phyloP scores from a whole-genome alignment of 257 asterid species.

The Knoxia roxburghii region DNA sequence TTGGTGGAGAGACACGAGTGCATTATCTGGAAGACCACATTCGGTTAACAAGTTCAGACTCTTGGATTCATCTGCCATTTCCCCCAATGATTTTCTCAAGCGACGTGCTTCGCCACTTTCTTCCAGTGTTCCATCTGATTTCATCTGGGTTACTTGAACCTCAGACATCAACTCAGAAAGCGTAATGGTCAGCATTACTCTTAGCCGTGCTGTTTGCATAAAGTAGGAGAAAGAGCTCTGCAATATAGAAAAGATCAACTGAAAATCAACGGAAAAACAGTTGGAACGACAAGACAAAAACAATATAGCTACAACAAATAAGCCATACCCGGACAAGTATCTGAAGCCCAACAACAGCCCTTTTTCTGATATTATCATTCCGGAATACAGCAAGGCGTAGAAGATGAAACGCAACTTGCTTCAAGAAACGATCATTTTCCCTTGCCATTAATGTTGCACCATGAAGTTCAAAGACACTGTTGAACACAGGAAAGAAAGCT shows the following conservation, averaged over 20 bases:
- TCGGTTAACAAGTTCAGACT: slow-evolving; percentile 48
- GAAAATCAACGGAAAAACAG: slow-evolving; percentile 17
- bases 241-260: slow-evolving; percentile 21
- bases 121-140: slow-evolving; percentile 84
- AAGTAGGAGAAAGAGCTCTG: slow-evolving; percentile 88
- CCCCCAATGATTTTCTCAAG: slow-evolving; percentile 80
- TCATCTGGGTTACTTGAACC: slow-evolving; percentile 95
- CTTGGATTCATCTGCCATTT: slow-evolving; percentile 76
- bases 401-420: slow-evolving; percentile 94
- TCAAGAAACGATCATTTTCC: slow-evolving; percentile 93
- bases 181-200: slow-evolving; percentile 91
- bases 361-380: slow-evolving; percentile 74
- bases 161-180: slow-evolving; percentile 98
- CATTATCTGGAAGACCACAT: slow-evolving; percentile 73
- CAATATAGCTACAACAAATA: slow-evolving; percentile 13
- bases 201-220: slow-evolving; percentile 75
- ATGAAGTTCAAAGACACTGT: slow-evolving; percentile 78
- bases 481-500: slow-evolving; percentile 81
- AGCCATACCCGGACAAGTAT: slow-evolving; percentile 78
- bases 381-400: slow-evolving; percentile 95
- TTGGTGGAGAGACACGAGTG: slow-evolving; percentile 47
- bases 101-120: slow-evolving; percentile 95
- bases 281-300: slow-evolving; percentile 6
- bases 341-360: slow-evolving; percentile 93
- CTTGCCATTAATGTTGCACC: slow-evolving; percentile 97